Conservation (phyloP, 2,329 filamentous ascomycete species). For the Aureobasidium sp. region DNA sequence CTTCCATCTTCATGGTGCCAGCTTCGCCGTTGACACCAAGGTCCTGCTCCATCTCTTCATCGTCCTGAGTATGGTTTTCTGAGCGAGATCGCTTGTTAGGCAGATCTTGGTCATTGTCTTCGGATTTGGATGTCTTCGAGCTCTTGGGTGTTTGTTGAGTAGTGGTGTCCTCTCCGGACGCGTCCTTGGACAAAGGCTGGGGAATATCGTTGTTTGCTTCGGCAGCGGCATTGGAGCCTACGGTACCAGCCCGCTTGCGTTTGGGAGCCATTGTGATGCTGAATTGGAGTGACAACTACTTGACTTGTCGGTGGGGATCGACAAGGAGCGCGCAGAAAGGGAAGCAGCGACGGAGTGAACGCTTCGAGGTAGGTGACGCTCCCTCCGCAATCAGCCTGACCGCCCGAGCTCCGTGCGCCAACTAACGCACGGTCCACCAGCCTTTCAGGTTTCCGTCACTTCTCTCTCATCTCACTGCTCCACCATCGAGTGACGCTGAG, state of each 20-base stretch:
- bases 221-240: conserved; percentile 31
- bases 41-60: conserved; percentile 27
- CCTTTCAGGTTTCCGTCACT: not conserved
- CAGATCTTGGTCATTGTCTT: conserved; percentile 37
- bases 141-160: conserved; percentile 60
- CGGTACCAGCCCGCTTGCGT: conserved; percentile 67
- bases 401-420: not conserved
- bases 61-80: conserved; percentile 28
- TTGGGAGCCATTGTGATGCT: conserved; percentile 46
- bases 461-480: not conserved
- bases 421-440: not conserved
- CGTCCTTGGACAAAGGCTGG: conserved; percentile 71
- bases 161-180: conserved; percentile 67
- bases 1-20: conserved; percentile 43
- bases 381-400: not conserved
- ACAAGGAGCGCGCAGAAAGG: not conserved
- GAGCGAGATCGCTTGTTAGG: conserved; percentile 72
- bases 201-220: conserved; percentile 36
- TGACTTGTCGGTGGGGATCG: not conserved
- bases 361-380: not conserved
- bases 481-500: not conserved
- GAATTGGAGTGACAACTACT: not conserved
- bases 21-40: conserved; percentile 43
- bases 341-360: not conserved
- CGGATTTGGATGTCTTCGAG: conserved; percentile 48